Base-by-base conservation (phyloP, 108 stramenopile species). In the Conticribra weissflogii region DNA sequence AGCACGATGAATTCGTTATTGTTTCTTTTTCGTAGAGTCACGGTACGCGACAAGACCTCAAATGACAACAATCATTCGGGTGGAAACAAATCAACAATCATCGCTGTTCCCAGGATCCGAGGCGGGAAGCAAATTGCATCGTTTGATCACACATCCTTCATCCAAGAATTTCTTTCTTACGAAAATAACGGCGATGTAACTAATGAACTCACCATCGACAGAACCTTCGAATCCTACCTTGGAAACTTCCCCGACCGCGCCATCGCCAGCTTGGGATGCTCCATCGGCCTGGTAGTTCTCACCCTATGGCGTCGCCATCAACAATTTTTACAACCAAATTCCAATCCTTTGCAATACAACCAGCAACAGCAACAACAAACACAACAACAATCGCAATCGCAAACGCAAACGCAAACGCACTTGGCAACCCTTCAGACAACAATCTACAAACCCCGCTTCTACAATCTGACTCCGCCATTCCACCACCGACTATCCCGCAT, bases 181-280 rank as follows among this genome's bases (percentile, higher is more conserved):
- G 71, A 79, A 47, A 48, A 58, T 52, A 25, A 41, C 48, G 54
- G 32, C 21, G 12, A 18, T 16, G n/a, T 41, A n/a, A 46, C 56
- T 31, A 12, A 46, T 15, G 27, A 27, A 28, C 24, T 27, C 4
- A 34, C 36, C 33, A 58, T 2, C 59, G 51, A 31, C 57, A 34
- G n/a, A 47, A 54, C 33, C 14, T 78, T 70, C 59, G 76, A 33
- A 53, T 61, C 71, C 9, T 81, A 75, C 36, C 76, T 81, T 44
- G 68, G 73, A 54, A 57, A 63, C 54, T 55, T 29, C 14, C 81
- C 81, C 22, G 81, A 81, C 21, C 59, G 71, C 29, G 81, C 81
- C 17, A 33, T 81, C 33, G 76, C 70, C 21, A 71, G 71, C 41
- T 45, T 78, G 14, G 76, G 76, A 34, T 81, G 81, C 25, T 75